Evolutionary conservation across 371 early-diverging fungal genomes (phyloP).

Genomic region (Rhizopus microsporus): DNA sequence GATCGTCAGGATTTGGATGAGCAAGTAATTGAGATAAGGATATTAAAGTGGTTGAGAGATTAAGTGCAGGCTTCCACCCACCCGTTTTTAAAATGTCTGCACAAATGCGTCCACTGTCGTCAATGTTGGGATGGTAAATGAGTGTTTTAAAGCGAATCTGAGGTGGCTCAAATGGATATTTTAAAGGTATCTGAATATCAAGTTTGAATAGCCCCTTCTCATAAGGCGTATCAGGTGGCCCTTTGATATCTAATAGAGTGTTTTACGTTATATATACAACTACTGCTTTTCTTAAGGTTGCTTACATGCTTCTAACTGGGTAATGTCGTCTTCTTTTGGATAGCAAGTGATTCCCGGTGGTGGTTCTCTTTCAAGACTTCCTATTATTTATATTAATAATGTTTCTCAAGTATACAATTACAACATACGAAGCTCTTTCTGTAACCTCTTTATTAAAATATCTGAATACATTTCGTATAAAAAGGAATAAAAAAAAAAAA

Average conservation of each 20-base stretch:
- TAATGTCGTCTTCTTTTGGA: constrained; percentile 44
- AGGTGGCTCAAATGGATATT: constrained; percentile 57
- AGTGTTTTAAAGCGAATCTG: constrained; percentile 52
- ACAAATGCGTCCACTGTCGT: constrained; percentile 56
- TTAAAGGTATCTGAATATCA: constrained; percentile 41
- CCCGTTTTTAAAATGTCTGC: constrained; percentile 56
- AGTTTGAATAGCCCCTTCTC: constrained; percentile 52
- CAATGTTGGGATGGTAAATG: constrained; percentile 60
- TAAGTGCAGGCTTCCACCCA: constrained; percentile 55
- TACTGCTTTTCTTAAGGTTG: constrained; percentile 1
- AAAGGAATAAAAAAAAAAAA: constrained; percentile 4
- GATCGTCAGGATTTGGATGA: constrained; percentile 62
- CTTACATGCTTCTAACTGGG: constrained; percentile 48
- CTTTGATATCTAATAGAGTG: constrained; percentile 39
- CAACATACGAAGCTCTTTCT: constrained; percentile 26
- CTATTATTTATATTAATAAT: constrained; percentile 15
- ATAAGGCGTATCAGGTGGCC: constrained; percentile 58
- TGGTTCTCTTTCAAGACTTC: constrained; percentile 46
- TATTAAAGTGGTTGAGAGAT: constrained; percentile 42
- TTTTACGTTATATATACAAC: not conserved
- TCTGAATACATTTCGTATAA: constrained; percentile 10
- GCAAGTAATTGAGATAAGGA: constrained; percentile 46
- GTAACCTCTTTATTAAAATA: constrained; percentile 20
- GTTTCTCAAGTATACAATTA: too few species aligned
- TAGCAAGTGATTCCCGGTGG: constrained; percentile 54